Evolutionary conservation across 352 stramenopile species (phyloP), one percentile per base, ranked within the genome.

Genomic region (Pythium graminicola): DNA sequence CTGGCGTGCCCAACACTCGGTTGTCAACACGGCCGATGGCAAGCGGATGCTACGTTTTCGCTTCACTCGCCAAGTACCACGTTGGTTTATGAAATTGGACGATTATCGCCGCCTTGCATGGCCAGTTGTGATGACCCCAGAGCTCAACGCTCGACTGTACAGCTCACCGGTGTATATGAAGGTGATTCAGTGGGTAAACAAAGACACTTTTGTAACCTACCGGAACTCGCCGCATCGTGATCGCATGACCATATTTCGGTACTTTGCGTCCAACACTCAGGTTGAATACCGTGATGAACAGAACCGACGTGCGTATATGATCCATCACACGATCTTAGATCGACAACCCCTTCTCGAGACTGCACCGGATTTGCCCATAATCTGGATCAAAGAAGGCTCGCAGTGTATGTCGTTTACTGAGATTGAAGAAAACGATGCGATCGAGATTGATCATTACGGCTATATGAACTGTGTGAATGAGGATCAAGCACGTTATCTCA

Each of bases 401-500:
- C 48, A 58, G 49, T 41, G n/a, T 38, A 56, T 67, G 44, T 52
- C 42, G 14, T 63, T 67, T 29, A 67, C 53, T 3, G 60, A 67
- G 48, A 51, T 55, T 2, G 41, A 38, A 4, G 47, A 59, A 36
- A 50, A 36, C 26, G 48, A 67, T 28, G 27, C 32, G 8, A 54
- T 67, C 8, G 53, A 67, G 44, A 67, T 67, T 32, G 60, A 62
- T 32, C 38, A 57, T 27, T 23, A 10, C 23, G 60, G 60, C 4
- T 63, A 53, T 33, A 60, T 67, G 48, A 43, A 58, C 27, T 77
- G 68, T 24, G 47, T 75, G 40, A 83, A 40, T 41, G 63, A 75
- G 45, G 59, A 75, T 38, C 70, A 81, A 22, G 69, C 74, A 27
- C 67, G 68, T 41, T 72, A 71, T 26, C 59, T 77, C 23, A 67